These are phyloP conservation scores for Kwoniella newhampshirensis DNA, from an alignment of 768 basidiomycete genomes.

Conservation along the genomic window DNA sequence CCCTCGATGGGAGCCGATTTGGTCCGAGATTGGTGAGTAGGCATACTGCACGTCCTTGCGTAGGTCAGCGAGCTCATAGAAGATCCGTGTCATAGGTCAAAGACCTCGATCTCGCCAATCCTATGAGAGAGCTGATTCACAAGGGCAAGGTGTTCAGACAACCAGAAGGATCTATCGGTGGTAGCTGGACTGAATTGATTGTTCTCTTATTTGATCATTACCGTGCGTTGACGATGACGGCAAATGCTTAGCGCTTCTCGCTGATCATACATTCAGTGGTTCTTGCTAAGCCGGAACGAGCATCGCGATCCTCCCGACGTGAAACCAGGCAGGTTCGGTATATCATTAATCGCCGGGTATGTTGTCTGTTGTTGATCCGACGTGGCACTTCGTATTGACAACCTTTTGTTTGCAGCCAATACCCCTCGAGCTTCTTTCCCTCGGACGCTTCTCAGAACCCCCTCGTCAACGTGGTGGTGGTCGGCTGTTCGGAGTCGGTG, in stretches of 20 bases:
- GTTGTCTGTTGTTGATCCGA: slow-evolving; percentile 20
- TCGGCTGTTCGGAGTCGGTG: slow-evolving; percentile 38
- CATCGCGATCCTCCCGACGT: slow-evolving; percentile 18
- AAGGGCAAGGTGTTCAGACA: slow-evolving; percentile 79
- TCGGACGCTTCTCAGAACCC: slow-evolving; percentile 78
- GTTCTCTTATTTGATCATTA: slow-evolving; percentile 95
- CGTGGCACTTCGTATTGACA: neutral
- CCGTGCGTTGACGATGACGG: slow-evolving; percentile 58
- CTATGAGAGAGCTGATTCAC: slow-evolving; percentile 78
- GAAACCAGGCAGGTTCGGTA: slow-evolving; percentile 26
- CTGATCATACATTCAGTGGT: slow-evolving; percentile 21
- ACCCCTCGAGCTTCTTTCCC: slow-evolving; percentile 81
- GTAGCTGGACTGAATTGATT: slow-evolving; percentile 82
- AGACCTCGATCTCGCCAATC: slow-evolving; percentile 87
- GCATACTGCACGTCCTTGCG: too few relatives aligned
- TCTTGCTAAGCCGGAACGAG: slow-evolving; percentile 34
- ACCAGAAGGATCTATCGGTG: slow-evolving; percentile 73
- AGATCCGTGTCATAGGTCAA: slow-evolving; percentile 40
- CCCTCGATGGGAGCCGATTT: slow-evolving; percentile 44
- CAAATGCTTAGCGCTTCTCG: neutral
- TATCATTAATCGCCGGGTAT: slow-evolving; percentile 39
- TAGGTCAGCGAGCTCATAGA: too few relatives aligned
- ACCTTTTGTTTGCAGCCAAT: slow-evolving; percentile 65
- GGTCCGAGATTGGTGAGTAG: slow-evolving; percentile 35
- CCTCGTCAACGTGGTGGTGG: slow-evolving; percentile 71